Evolutionary conservation across 805 yeast genomes (phyloP).

Genomic region (Candida ponderosae): DNA sequence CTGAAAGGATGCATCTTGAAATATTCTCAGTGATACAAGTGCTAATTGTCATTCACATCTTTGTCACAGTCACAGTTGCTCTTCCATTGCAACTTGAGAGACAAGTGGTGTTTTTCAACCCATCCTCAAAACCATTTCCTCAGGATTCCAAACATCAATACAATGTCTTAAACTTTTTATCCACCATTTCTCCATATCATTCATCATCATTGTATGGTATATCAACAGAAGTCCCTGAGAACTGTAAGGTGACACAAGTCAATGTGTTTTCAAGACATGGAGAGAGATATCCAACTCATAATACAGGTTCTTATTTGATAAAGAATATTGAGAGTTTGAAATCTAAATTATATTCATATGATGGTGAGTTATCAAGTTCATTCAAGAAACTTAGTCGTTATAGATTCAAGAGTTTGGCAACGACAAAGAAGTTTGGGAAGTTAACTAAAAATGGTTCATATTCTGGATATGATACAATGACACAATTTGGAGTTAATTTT

Average conservation of each 20-base stretch:
- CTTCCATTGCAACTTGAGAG: neutral
- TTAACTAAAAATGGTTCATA: slow-evolving; percentile 45
- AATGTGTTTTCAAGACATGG: slow-evolving; percentile 49
- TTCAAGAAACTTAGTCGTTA: slow-evolving; percentile 36
- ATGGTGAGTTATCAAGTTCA: neutral
- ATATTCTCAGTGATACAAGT: too few relatives aligned
- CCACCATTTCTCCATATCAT: slow-evolving; percentile 47
- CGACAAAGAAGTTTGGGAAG: slow-evolving; percentile 35
- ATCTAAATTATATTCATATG: neutral
- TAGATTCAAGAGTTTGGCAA: slow-evolving; percentile 30
- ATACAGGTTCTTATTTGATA: slow-evolving; percentile 10
- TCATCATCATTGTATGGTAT: slow-evolving; percentile 46
- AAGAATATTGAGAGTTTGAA: slow-evolving; percentile 22
- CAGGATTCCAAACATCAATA: slow-evolving; percentile 33
- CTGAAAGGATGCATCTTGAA: too few relatives aligned
- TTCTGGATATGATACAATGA: slow-evolving; percentile 44
- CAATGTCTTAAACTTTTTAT: slow-evolving; percentile 38
- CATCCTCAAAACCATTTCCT: slow-evolving; percentile 12
- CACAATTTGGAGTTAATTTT: slow-evolving; percentile 39
- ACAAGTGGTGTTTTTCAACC: neutral
- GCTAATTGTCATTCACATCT: too few relatives aligned
- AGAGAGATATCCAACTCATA: slow-evolving; percentile 40
- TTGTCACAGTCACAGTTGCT: too few relatives aligned
- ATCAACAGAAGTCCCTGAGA: slow-evolving; percentile 40
- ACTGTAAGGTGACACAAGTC: slow-evolving; percentile 47